Evolutionary conservation across 2,329 filamentous ascomycete genomes (phyloP).

Genomic region (Nannizzia gypsea): DNA sequence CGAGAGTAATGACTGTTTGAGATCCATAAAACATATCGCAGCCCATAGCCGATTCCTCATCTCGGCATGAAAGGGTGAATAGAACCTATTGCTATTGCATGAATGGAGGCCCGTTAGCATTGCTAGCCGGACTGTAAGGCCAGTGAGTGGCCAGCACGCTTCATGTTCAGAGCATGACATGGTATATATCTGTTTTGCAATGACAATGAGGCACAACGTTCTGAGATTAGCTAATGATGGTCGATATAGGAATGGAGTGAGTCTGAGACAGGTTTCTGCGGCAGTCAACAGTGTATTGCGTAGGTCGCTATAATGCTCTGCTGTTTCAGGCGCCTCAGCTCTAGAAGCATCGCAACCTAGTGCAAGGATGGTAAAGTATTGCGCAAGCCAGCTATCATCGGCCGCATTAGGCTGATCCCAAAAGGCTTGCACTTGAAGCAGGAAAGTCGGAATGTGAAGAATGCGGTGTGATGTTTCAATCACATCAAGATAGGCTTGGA

Average conservation of each 20-base stretch:
- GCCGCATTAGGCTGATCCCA: conserved; percentile 30
- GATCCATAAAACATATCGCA: conserved; percentile 25
- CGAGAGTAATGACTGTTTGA: conserved; percentile 28
- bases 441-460: conserved; percentile 47
- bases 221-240: conserved; percentile 14
- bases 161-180: conserved; percentile 15
- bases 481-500: conserved; percentile 44
- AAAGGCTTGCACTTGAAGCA: conserved; percentile 42
- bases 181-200: conserved; percentile 13
- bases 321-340: neutral
- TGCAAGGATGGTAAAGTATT: conserved; percentile 14
- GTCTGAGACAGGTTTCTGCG: conserved; percentile 15
- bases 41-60: conserved; percentile 24
- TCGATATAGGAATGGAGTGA: conserved; percentile 12
- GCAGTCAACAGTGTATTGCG: conserved; percentile 10
- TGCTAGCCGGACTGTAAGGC: conserved; percentile 28
- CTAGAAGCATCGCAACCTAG: conserved; percentile 10
- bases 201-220: conserved; percentile 16
- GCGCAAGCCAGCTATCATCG: conserved; percentile 15
- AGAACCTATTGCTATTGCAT: conserved; percentile 19
- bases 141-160: conserved; percentile 18
- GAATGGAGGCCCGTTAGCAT: conserved; percentile 32
- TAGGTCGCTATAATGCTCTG: conserved; percentile 7
- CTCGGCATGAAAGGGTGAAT: conserved; percentile 15
- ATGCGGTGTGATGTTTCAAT: conserved; percentile 46